These are phyloP conservation scores for Syzygium malaccense DNA, from an alignment of 441 rosid genomes.

Conservation along the genomic window DNA sequence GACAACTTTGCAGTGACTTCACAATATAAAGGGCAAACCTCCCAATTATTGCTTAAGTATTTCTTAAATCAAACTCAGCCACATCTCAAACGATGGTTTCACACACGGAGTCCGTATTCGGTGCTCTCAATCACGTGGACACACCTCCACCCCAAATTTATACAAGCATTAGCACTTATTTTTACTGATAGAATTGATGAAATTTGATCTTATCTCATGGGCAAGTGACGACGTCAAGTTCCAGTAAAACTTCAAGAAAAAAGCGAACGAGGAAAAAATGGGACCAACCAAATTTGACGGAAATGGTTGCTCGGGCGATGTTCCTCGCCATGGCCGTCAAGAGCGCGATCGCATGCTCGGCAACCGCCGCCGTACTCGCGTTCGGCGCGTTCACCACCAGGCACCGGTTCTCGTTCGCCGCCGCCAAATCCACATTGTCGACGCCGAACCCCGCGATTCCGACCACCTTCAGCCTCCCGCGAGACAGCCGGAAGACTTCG, in stretches of 20 bases:
- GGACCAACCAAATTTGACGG: conserved; percentile 5
- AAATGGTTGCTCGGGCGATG: conserved; percentile 1
- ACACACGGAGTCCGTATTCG: too few species aligned
- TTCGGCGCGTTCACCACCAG: conserved; percentile 7
- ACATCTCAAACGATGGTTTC: background rate
- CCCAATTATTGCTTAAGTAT: background rate
- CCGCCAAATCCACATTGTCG: conserved; percentile 7
- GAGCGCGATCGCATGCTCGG: conserved; percentile 4
- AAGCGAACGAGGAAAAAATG: background rate
- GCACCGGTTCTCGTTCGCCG: conserved; percentile 2
- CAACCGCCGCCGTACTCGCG: background rate
- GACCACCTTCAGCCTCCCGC: conserved; percentile 8
- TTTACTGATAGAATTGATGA: too few species aligned
- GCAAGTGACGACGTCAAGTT: background rate
- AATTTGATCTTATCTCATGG: background rate
- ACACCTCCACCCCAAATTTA: too few species aligned
- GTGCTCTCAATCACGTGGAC: too few species aligned
- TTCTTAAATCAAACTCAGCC: background rate
- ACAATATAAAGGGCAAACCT: background rate
- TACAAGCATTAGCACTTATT: too few species aligned
- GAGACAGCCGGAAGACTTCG: conserved; percentile 8
- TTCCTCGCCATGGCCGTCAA: conserved; percentile 6
- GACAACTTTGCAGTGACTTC: background rate
- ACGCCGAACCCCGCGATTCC: conserved; percentile 3
- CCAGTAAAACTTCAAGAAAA: too few species aligned